A percentile compares a stretch with the other conserved stretches of the same genome.
Evolutionary conservation across 352 stramenopile species (phyloP).

Genomic region (Globisporangium megalacanthum): DNA sequence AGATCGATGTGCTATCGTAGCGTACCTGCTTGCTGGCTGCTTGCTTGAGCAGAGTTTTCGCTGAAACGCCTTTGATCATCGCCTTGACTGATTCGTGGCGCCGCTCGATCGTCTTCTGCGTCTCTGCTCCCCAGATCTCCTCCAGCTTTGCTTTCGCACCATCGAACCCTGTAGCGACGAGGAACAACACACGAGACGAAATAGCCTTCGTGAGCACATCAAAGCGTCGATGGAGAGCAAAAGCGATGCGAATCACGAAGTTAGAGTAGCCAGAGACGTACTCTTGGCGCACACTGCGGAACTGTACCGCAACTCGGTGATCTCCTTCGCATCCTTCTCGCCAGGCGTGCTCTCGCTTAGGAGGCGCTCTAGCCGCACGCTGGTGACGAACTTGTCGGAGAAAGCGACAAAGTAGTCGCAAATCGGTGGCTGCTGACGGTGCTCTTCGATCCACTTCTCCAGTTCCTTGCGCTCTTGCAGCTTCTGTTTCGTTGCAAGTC

Average conservation of each 20-base stretch:
- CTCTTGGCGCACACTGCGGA: conserved; percentile 32
- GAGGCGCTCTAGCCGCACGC: conserved; percentile 9
- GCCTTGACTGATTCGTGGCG: conserved; percentile 22
- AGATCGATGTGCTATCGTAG: not conserved
- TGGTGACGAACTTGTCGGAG: conserved; percentile 13
- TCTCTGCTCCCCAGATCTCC: conserved; percentile 29
- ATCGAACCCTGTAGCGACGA: conserved; percentile 20
- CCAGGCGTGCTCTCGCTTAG: conserved; percentile 1
- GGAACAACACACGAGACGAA: not conserved
- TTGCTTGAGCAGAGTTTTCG: conserved; percentile 32
- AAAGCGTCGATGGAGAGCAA: no score
- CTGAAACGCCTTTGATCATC: conserved; percentile 30
- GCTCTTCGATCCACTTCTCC: conserved; percentile 10
- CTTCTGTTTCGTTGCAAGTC: conserved; percentile 11
- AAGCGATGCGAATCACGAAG: not conserved
- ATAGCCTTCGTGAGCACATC: not conserved
- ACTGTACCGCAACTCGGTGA: conserved; percentile 29
- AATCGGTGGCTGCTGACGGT: conserved; percentile 4
- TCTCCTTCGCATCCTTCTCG: conserved; percentile 18
- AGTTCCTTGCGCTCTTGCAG: conserved; percentile 12
- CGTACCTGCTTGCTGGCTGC: conserved; percentile 28
- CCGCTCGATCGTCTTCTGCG: conserved; percentile 16
- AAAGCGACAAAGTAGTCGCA: conserved; percentile 3
- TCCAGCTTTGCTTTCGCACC: conserved; percentile 23
- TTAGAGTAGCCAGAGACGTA: conserved; percentile 8